These are phyloP conservation scores for Stagonosporopsis cucurbitacearum DNA, from an alignment of 2,329 filamentous ascomycete genomes.

Conservation along the genomic window DNA sequence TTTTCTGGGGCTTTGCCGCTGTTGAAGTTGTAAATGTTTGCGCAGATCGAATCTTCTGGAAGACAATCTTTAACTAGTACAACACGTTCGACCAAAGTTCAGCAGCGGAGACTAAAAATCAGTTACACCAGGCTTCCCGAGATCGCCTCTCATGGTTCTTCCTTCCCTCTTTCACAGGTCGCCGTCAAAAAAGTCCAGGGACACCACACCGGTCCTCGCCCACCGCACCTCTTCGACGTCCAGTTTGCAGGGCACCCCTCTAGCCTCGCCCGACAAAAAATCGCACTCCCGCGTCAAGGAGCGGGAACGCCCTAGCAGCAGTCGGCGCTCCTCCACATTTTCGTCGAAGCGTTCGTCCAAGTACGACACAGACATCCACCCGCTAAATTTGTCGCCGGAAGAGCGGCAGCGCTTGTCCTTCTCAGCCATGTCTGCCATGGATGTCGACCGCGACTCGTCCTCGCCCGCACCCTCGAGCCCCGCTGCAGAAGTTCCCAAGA, in stretches of 20 bases:
- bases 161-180: constrained; percentile 48
- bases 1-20: constrained; percentile 27
- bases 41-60: constrained; percentile 26
- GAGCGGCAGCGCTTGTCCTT: constrained; percentile 79
- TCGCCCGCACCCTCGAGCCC: constrained; percentile 53
- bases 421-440: constrained; percentile 68
- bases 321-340: constrained; percentile 40
- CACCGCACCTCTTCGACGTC: constrained; percentile 26
- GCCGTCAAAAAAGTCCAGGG: constrained; percentile 45
- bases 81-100: constrained; percentile 40
- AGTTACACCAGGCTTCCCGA: constrained; percentile 39
- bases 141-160: constrained; percentile 46
- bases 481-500: constrained; percentile 52
- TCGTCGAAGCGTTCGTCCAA: constrained; percentile 48
- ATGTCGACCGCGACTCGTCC: constrained; percentile 32
- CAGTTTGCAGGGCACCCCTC: constrained; percentile 40
- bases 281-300: constrained; percentile 40
- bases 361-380: constrained; percentile 77
- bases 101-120: constrained; percentile 36
- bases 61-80: not conserved
- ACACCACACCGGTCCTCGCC: constrained; percentile 23
- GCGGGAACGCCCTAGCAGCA: constrained; percentile 35
- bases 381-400: constrained; percentile 88
- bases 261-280: constrained; percentile 49
- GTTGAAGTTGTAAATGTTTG: constrained; percentile 43